Conservation (phyloP, 2,329 filamentous ascomycete genomes). For the Diaporthe caulivora region DNA sequence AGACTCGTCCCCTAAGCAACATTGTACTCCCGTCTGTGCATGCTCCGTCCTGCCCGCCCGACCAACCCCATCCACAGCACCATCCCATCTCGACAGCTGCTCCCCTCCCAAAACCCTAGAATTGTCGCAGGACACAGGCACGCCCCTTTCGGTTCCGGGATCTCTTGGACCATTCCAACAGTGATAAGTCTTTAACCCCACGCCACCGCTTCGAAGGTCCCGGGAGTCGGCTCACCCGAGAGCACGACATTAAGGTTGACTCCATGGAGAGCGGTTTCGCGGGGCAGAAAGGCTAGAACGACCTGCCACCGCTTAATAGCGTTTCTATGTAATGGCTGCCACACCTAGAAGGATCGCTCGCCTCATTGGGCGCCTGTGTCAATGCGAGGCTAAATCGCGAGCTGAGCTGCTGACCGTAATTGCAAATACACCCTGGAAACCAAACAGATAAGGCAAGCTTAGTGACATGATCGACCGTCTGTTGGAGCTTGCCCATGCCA, state of each 20-base stretch:
- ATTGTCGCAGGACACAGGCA: constrained; percentile 24
- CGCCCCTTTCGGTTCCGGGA: constrained; percentile 7
- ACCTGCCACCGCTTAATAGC: neutral
- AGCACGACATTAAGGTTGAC: constrained; percentile 24
- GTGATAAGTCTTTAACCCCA: neutral
- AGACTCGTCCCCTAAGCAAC: neutral
- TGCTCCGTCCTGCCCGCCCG: neutral
- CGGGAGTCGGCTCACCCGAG: constrained; percentile 22
- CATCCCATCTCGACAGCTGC: constrained; percentile 12
- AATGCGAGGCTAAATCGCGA: neutral
- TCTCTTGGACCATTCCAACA: neutral
- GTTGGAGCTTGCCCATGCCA: neutral
- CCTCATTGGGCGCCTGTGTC: neutral
- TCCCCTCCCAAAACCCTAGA: constrained; percentile 16
- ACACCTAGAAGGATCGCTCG: neutral
- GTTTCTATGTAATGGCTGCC: neutral
- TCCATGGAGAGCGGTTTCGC: neutral
- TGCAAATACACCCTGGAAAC: constrained; percentile 21
- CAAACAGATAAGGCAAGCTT: neutral
- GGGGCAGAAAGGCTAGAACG: constrained; percentile 5
- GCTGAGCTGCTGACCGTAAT: neutral
- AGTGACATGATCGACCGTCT: neutral
- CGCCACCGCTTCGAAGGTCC: neutral
- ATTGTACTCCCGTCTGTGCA: constrained; percentile 13
- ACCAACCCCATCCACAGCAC: constrained; percentile 13